Base-by-base conservation (phyloP, 2,329 filamentous ascomycete species). In the Phyllosticta ampelicida region DNA sequence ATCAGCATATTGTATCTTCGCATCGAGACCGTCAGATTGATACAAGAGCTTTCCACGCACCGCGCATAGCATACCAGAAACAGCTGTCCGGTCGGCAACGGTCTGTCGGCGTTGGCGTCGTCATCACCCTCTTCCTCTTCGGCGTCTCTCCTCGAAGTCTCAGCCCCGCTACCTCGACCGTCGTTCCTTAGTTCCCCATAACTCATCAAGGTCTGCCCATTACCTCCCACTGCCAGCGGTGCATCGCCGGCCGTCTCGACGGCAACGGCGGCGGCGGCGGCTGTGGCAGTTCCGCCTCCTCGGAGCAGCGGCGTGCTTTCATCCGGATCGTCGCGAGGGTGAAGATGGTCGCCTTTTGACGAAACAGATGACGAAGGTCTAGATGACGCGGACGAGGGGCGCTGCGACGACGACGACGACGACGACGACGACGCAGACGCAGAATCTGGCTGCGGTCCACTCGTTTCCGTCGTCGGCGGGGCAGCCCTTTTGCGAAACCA, bases 41-140 rank as follows among this genome's bases (percentile, higher is more conserved):
- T n/a, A n/a, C n/a, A 16, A n/a, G n/a, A 16, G 36, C 13, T 3
- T 44, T n/a, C 13, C 6, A 44, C 36, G 36, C 36, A 67, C 5
- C 87, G 82, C 1, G 85, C 84, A 67, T 84, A 87, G 75, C 88
- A 92, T 11, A 94, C 81, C 10, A 87, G 71, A 29, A 86, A 70
- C 55, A 94, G 83, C 68, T 92, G 89, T 0, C 44, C 13, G 26
- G 61, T 60, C 1, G 68, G 68, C n/a, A 71, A 53, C 16, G 67
- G 67, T 20, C 58, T 60, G 30, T 68, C 62, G 26, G 67, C 64
- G 3, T 68, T 61, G 26, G 67, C 64, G 2, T 69, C 57, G 2
- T 60, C 59, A 44, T 26, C 51, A 13, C 18, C 51, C 51, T 36
- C 29, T 16, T 36, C 36, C 3, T 44, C 36, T n/a, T 3, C 36